phyloP scores from a whole-genome alignment of 2,329 filamentous ascomycete species.

The Graphilbum sp. region DNA sequence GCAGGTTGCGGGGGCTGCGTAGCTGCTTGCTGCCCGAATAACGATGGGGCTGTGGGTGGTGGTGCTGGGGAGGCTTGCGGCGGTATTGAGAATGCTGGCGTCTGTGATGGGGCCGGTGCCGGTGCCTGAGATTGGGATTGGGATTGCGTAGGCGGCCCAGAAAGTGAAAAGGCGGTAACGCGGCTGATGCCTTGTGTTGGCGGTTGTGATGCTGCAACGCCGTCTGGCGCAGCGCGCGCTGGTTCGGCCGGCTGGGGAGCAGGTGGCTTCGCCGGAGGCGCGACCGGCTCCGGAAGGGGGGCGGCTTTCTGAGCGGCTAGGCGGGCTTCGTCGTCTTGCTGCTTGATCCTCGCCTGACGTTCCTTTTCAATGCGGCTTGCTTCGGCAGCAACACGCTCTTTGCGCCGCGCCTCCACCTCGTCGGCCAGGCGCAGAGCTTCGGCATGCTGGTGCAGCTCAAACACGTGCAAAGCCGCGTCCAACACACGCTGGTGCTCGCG shows the following conservation, averaged over 20 bases:
- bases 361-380: conserved; percentile 11
- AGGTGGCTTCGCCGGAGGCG: conserved; percentile 2
- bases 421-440: conserved; percentile 12
- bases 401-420: conserved; percentile 11
- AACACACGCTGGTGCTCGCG: conserved; percentile 15
- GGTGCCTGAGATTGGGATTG: too few relatives aligned
- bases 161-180: too few relatives aligned
- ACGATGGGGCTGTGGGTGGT: background rate
- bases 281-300: conserved; percentile 12
- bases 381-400: conserved; percentile 12
- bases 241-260: background rate
- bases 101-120: too few relatives aligned
- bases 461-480: conserved; percentile 10
- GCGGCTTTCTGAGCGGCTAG: conserved; percentile 17
- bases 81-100: too few relatives aligned
- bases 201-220: background rate
- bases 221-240: background rate
- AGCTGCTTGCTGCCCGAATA: background rate
- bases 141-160: too few relatives aligned
- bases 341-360: conserved; percentile 10
- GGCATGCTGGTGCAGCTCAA: conserved; percentile 10
- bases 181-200: too few relatives aligned
- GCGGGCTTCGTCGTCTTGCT: conserved; percentile 15
- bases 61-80: background rate
- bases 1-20: background rate